Conservation (phyloP, 495 filamentous ascomycete genomes). For the Amniculicola lignicola region DNA sequence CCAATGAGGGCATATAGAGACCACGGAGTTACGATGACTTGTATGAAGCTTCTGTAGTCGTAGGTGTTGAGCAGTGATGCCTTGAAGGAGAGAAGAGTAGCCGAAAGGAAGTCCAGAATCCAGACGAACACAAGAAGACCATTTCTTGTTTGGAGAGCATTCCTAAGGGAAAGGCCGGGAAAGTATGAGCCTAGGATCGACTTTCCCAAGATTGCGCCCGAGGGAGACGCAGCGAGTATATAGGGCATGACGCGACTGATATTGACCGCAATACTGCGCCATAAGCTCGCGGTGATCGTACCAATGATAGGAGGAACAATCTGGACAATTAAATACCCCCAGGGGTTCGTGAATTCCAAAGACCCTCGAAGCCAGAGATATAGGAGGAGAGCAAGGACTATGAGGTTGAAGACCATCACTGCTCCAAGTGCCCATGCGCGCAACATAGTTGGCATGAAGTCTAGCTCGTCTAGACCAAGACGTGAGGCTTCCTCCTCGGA, state of each 20-base stretch:
- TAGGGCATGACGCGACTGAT: background rate
- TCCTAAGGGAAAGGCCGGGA: background rate
- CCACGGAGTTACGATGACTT: background rate
- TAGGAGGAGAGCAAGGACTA: background rate
- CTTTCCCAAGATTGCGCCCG: background rate
- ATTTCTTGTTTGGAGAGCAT: background rate
- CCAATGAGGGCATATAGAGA: background rate
- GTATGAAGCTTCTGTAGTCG: background rate
- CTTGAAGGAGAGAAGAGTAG: background rate
- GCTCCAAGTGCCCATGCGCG: background rate
- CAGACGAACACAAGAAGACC: background rate
- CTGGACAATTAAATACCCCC: background rate
- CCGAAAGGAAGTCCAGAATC: background rate
- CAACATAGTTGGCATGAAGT: background rate
- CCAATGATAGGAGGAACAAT: background rate
- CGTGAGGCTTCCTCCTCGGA: background rate
- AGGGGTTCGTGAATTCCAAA: background rate
- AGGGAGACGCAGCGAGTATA: background rate
- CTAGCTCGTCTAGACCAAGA: background rate
- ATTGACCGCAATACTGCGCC: background rate
- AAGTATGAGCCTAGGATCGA: slow-evolving; percentile 1
- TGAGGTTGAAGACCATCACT: background rate
- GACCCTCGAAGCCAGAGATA: background rate
- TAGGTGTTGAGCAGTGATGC: background rate
- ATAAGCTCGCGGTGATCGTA: background rate